Conservation (phyloP, 2,329 filamentous ascomycete species). For the Fusarium chuoi region DNA sequence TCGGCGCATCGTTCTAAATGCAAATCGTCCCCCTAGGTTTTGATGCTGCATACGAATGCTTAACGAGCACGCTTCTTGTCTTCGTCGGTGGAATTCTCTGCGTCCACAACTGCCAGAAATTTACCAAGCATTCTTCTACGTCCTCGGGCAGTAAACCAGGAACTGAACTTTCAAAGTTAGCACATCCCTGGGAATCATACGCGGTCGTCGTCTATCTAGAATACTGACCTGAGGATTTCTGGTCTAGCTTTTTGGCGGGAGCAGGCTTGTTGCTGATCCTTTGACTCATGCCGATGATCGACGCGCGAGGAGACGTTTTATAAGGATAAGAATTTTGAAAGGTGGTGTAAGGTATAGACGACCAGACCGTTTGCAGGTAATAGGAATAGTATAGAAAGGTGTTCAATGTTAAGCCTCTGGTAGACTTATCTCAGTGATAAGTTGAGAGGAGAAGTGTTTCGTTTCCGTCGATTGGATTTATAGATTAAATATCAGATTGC, state of each 20-base stretch:
- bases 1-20: background rate
- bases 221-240: background rate
- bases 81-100: background rate
- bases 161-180: background rate
- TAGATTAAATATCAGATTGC: background rate
- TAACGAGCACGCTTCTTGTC: background rate
- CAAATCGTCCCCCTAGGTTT: background rate
- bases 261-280: background rate
- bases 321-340: background rate
- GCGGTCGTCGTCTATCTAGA: background rate
- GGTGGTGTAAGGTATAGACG: too few relatives aligned
- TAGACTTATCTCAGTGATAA: background rate
- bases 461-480: background rate
- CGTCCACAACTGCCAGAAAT: background rate
- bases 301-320: background rate
- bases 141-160: background rate
- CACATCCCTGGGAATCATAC: background rate
- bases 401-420: background rate
- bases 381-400: background rate
- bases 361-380: too few relatives aligned
- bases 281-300: background rate
- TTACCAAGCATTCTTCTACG: background rate
- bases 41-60: background rate
- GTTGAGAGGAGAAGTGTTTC: background rate
- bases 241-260: background rate